Base-by-base conservation (phyloP, 106 monocot species). In the Allium cepa region DNA sequence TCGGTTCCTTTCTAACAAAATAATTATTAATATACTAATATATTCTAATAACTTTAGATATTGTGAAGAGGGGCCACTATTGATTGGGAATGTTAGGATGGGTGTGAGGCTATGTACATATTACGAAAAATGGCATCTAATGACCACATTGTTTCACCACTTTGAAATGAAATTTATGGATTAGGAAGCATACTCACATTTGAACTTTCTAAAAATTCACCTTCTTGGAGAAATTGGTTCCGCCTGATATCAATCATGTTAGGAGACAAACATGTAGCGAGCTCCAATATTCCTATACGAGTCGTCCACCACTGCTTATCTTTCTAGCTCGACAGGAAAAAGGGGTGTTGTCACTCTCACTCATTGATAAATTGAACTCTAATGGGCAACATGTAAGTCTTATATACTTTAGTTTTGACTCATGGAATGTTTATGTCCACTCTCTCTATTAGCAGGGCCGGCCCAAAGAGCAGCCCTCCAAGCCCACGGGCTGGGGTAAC, bases 81-180 rank as follows among this genome's bases (percentile, higher is more conserved):
- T 99, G 62, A 53, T 99, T 17, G 80, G 89, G 66, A 99, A 99
- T 82, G 57, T 76, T 62, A 92, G 97, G 49, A 99, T 99, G 97
- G 97, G 89, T 28, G 97, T 92, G 46, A 82, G 92, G 71, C 79
- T 99, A 28, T 92, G 88, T 65, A 92, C 97, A 66, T 99, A 99
- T 71, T 99, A 99, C 72, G 84, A 87, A 69, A 99, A 92, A 64
- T 72, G 50, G 69, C 87, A 62, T 75, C 79, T 51, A 62, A 71
- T 66, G 97, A 99, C 57, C 92, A 84, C 67, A 90, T 82, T 66
- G 82, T 82, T 56, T 61, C 80, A 36, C 69, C 84, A 7, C 69
- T 92, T 50, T 77, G 84, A 80, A 92, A 72, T 83, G 79, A 72
- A 11, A 82, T 79, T 56, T 72, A 61, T 77, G 76, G 76, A n/a